Evolutionary conservation across 2,329 filamentous ascomycete species (phyloP).

Genomic region (Diaporthe capsici): DNA sequence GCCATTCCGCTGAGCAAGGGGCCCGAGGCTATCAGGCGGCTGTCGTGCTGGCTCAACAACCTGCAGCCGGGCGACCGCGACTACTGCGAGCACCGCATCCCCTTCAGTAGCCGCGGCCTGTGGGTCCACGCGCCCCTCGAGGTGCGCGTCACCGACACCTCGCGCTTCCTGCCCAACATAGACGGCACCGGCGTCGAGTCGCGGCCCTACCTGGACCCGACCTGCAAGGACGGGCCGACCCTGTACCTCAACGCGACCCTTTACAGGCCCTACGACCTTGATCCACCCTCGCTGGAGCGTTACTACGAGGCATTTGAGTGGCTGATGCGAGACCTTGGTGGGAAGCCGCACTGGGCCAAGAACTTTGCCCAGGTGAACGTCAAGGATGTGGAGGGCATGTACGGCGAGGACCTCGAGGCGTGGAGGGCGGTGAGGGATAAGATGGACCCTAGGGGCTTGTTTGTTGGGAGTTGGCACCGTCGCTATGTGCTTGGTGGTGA

Average conservation of each 20-base stretch:
- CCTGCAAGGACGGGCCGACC: constrained; percentile 69
- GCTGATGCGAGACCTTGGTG: constrained; percentile 83
- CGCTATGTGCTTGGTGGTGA: constrained; percentile 69
- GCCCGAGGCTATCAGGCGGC: constrained; percentile 85
- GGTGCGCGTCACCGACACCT: constrained; percentile 79
- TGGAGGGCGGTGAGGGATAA: constrained; percentile 75
- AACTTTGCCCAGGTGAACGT: constrained; percentile 73
- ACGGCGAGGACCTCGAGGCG: constrained; percentile 71
- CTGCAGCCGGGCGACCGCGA: constrained; percentile 67
- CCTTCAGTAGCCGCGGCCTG: constrained; percentile 76
- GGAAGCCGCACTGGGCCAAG: constrained; percentile 86
- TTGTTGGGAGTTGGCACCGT: constrained; percentile 91
- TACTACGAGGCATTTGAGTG: constrained; percentile 88
- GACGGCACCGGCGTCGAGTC: constrained; percentile 42
- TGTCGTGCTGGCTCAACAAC: constrained; percentile 88
- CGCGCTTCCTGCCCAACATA: constrained; percentile 50
- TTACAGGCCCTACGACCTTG: constrained; percentile 79
- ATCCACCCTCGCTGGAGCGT: constrained; percentile 76
- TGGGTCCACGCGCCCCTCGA: constrained; percentile 86
- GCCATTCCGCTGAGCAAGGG: constrained; percentile 88
- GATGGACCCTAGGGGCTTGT: constrained; percentile 82
- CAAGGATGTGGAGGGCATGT: constrained; percentile 71
- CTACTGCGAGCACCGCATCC: constrained; percentile 74
- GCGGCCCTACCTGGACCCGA: constrained; percentile 71
- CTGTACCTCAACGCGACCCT: constrained; percentile 86